Evolutionary conservation across 768 basidiomycete species (phyloP), one percentile per base, ranked within the genome.

Genomic region (Leccinellum albellum): DNA sequence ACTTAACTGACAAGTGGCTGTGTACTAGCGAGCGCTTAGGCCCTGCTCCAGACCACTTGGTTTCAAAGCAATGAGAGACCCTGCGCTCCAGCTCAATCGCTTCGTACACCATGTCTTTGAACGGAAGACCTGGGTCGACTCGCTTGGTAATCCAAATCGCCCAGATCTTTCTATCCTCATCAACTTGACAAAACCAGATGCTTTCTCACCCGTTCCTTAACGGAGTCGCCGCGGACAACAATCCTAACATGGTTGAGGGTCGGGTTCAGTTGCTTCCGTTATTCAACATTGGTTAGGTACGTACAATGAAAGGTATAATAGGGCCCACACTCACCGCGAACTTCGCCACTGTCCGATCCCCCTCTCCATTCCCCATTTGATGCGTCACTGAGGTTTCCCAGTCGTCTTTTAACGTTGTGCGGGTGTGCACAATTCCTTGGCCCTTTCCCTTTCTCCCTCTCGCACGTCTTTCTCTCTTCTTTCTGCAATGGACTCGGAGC

Each of bases 401-500:
- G 15, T 4, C 12, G n/a, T 48, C 15, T 28, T 24, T 35, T 24
- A 10, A 37, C 26, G 28, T 13, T 21, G 49, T 14, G 55, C 21
- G 24, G 14, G 33, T 24, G 53, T 32, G 29, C 13, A 37, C 57
- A 8, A 33, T 3, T 24, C 20, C 15, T 6, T 6, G 12, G 29
- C 20, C 21, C 17, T n/a, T 46, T 24, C 45, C 20, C 17, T 13
- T 33, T 9, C 4, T 5, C 21, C 23, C 26, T 6, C 42, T n/a
- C 35, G 17, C 29, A 15, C n/a, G 20, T 20, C 7, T 10, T 8
- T 3, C n/a, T 17, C 4, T 31, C 44, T 45, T 23, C 46, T 8
- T n/a, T 15, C 46, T n/a, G 14, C 20, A 49, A 73, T 71, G 70
- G 67, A 71, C 51, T 71, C 70, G 12, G 15, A 64, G 14, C 12